Evolutionary conservation across 1,284 basidiomycete species (phyloP).

Genomic region (Marasmius fiardii): DNA sequence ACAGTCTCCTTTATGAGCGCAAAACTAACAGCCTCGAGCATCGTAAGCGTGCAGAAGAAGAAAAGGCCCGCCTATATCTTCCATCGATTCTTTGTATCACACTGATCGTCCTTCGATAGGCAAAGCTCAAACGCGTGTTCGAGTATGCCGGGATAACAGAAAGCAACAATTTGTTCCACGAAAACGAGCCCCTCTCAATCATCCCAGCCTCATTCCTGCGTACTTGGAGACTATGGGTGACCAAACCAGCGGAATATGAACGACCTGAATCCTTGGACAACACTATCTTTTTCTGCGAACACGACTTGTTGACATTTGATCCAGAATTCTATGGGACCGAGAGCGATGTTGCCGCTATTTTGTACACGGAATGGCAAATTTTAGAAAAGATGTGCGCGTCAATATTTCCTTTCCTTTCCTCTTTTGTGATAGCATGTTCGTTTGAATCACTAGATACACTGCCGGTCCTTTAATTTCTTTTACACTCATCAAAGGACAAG

Average conservation of each 20-base stretch:
- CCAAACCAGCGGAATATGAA: slow-evolving; percentile 48
- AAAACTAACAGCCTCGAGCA: slow-evolving; percentile 55
- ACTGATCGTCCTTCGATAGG: slow-evolving; percentile 31
- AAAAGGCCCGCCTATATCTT: slow-evolving; percentile 51
- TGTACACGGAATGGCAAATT: slow-evolving; percentile 59
- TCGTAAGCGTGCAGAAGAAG: slow-evolving; percentile 63
- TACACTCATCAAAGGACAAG: slow-evolving; percentile 39
- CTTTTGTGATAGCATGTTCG: slow-evolving; percentile 13
- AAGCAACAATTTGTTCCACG: slow-evolving; percentile 35
- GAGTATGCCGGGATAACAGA: slow-evolving; percentile 47
- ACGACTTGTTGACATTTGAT: slow-evolving; percentile 62
- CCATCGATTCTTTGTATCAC: background rate
- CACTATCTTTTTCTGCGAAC: slow-evolving; percentile 60
- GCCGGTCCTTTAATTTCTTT: slow-evolving; percentile 55
- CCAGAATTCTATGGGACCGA: slow-evolving; percentile 60
- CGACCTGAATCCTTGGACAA: slow-evolving; percentile 67
- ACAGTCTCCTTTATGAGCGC: slow-evolving; percentile 48
- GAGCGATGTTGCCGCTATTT: slow-evolving; percentile 50
- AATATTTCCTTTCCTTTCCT: slow-evolving; percentile 9
- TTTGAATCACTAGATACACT: slow-evolving; percentile 45
- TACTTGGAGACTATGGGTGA: slow-evolving; percentile 66
- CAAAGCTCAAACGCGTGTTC: slow-evolving; percentile 56
- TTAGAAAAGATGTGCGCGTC: slow-evolving; percentile 52
- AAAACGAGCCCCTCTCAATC: slow-evolving; percentile 51
- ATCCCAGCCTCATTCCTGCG: slow-evolving; percentile 60